A percentile compares a stretch with the other conserved stretches of the same genome.
Conservation (phyloP, 1,284 basidiomycete species). For the Cryptococcus maquisensis region DNA sequence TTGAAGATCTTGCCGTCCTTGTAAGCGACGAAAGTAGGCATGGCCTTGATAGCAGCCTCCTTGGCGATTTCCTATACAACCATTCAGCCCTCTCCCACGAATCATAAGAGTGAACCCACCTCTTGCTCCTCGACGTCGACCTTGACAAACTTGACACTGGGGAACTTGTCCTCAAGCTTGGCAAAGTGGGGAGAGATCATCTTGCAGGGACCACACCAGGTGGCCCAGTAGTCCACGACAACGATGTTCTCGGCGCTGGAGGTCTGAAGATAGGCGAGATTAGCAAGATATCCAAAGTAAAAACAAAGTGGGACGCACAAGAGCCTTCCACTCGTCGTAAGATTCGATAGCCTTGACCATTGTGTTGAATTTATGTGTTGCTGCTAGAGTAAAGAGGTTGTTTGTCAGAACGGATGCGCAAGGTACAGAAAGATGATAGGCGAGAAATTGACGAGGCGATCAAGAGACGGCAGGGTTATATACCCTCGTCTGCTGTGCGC, state of each 20-base stretch:
- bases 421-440: no score
- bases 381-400: no score
- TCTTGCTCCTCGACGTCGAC: slow-evolving; percentile 66
- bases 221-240: slow-evolving; percentile 69
- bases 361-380: slow-evolving; percentile 7
- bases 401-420: no score
- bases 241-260: slow-evolving; percentile 32
- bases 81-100: neutral
- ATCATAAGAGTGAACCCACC: slow-evolving; percentile 16
- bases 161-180: slow-evolving; percentile 55
- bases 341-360: slow-evolving; percentile 56
- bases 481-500: no score
- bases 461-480: no score
- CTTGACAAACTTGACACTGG: slow-evolving; percentile 69
- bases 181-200: slow-evolving; percentile 74
- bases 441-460: no score
- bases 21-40: slow-evolving; percentile 75
- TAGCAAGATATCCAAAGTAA: neutral
- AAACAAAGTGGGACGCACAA: slow-evolving; percentile 48
- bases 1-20: neutral
- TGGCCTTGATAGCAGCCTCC: slow-evolving; percentile 70
- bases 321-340: slow-evolving; percentile 56
- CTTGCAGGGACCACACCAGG: slow-evolving; percentile 64
- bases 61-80: slow-evolving; percentile 52
- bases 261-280: slow-evolving; percentile 3